phyloP scores from a whole-genome alignment of 306 rosid species.

The Erythrophleum fordii region DNA sequence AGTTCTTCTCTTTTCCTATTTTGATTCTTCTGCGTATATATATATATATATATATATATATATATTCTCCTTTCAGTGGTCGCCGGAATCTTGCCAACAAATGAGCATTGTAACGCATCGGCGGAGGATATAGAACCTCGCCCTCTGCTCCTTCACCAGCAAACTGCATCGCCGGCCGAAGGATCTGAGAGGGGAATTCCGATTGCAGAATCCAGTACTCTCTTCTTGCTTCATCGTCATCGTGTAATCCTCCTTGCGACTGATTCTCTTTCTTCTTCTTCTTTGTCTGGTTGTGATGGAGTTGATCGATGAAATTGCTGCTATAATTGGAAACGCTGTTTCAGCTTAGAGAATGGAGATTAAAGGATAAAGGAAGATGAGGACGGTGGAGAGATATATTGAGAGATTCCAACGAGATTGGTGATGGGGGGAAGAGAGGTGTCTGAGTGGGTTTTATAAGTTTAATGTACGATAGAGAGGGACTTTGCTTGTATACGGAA shows the following conservation, averaged over 20 bases:
- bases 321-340: neutral
- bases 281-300: neutral
- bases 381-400: neutral
- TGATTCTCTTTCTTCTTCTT: neutral
- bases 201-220: conserved; percentile 25
- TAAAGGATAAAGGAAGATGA: neutral
- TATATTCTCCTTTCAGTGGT: conserved; percentile 21
- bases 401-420: neutral
- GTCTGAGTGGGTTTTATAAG: neutral
- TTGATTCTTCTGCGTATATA: neutral
- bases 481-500: too few relatives aligned
- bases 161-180: conserved; percentile 61
- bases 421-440: neutral
- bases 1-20: neutral
- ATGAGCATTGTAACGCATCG: conserved; percentile 78
- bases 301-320: neutral
- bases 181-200: conserved; percentile 43
- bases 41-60: too few relatives aligned
- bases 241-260: neutral
- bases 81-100: conserved; percentile 69
- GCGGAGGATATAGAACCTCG: conserved; percentile 73
- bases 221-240: conserved; percentile 29
- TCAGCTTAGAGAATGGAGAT: neutral
- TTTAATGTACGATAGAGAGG: conserved; percentile 14
- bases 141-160: conserved; percentile 72